Base-by-base conservation (phyloP, 768 basidiomycete species). In the Suillus subalutaceus region DNA sequence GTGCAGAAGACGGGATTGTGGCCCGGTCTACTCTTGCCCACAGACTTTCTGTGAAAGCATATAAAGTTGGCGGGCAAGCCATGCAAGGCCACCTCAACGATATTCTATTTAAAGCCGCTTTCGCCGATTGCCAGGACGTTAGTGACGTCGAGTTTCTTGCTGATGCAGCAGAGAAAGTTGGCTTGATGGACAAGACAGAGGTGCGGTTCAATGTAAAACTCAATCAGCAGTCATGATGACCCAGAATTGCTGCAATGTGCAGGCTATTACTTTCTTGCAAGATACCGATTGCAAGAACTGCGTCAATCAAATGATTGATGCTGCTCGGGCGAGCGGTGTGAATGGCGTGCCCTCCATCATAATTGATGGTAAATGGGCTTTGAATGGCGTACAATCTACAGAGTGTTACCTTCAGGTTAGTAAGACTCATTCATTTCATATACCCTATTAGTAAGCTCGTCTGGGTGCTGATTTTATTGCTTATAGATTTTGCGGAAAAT, bases 331-430 rank as follows among this genome's bases (percentile, higher is more conserved):
- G 32, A 75, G 78, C n/a, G 82, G 83, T 6, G 83, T 86, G 66
- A 79, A 77, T 1, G 85, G 86, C 43, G 84, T 86, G 1, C 86
- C 86, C 0, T 86, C 84, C 72, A 79, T 83, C 64, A 81, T 86
- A 65, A 77, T 84, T 40, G 78, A 84, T 46, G 75, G 78, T 13
- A 81, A 78, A 60, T 84, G 80, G 78, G 84, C 81, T 18, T 53
- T 84, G 62, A 79, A 78, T 18, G 83, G 83, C n/a, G 81, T 80
- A 10, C 84, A 85, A 65, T 63, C 78, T 10, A 71, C 70, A 46
- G 83, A 83, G 20, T 78, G 76, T 53, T 84, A 81, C 67, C 65
- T 75, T 38, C 74, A 78, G 72, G 82, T 81, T 56, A 50, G 77
- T 26, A n/a, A 15, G n/a, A 4, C 26, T 13, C 20, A 20, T 56